Conservation (phyloP, 1,139 yeast genomes). For the Spathaspora sp. region DNA sequence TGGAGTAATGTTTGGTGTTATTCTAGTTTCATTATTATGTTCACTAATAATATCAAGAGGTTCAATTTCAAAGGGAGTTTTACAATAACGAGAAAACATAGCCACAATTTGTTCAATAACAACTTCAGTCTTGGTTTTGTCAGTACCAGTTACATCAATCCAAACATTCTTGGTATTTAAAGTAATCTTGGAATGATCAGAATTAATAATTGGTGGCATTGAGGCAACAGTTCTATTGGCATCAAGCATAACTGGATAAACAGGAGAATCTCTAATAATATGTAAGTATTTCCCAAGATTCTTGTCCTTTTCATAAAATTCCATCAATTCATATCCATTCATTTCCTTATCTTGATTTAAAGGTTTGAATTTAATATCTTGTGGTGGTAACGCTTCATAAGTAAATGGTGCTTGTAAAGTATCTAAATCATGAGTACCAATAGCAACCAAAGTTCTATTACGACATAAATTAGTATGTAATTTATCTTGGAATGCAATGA, state of each 20-base stretch:
- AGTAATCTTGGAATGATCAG: conserved; percentile 86
- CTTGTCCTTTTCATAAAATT: conserved; percentile 87
- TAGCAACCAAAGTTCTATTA: conserved; percentile 94
- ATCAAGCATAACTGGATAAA: conserved; percentile 88
- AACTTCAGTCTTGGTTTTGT: conserved; percentile 86
- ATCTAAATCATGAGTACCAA: conserved; percentile 96
- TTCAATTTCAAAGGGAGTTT: conserved; percentile 76
- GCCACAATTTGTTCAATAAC: conserved; percentile 92
- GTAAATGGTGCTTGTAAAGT: conserved; percentile 81
- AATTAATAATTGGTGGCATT: conserved; percentile 95
- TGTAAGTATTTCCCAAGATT: conserved; percentile 86
- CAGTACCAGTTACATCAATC: conserved; percentile 94
- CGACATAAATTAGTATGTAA: conserved; percentile 94
- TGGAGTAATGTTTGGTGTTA: conserved; percentile 71
- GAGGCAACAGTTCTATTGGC: conserved; percentile 78
- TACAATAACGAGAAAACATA: conserved; percentile 89
- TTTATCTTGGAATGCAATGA: conserved; percentile 94
- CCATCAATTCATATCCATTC: conserved; percentile 80
- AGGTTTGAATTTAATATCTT: conserved; percentile 77
- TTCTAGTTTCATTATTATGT: conserved; percentile 76
- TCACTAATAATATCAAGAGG: conserved; percentile 83
- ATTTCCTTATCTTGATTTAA: conserved; percentile 79
- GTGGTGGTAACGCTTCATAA: conserved; percentile 82
- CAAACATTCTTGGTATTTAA: conserved; percentile 83
- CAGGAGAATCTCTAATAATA: conserved; percentile 85